Evolutionary conservation across 768 basidiomycete species (phyloP).

Genomic region (Suillus occidentalis): DNA sequence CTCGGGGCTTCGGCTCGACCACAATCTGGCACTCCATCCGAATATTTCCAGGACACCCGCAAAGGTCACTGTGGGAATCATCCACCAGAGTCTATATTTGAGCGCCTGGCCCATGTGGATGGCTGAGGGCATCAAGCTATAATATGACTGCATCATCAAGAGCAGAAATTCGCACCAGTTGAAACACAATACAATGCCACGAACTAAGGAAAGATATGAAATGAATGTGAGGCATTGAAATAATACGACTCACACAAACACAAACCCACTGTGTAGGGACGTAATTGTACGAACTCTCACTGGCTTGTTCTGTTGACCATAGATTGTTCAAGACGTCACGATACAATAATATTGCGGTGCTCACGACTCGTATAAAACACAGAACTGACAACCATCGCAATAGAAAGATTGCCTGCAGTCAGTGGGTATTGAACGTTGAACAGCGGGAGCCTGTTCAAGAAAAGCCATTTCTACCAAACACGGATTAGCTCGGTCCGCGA

Average conservation of each 20-base stretch:
- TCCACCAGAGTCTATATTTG: conserved; percentile 49
- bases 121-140: conserved; percentile 29
- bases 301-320: neutral
- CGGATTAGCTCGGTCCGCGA: neutral
- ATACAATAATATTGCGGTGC: neutral
- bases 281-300: conserved; percentile 35
- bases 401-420: neutral
- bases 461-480: neutral
- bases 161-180: conserved; percentile 30
- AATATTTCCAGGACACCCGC: conserved; percentile 50
- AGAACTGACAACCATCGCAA: neutral
- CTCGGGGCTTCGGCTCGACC: conserved; percentile 38
- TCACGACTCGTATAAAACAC: neutral
- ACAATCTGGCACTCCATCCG: conserved; percentile 57
- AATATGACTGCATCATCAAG: neutral
- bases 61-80: conserved; percentile 47
- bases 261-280: conserved; percentile 40
- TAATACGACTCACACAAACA: conserved; percentile 17
- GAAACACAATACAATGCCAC: conserved; percentile 42
- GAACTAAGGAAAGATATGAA: conserved; percentile 19
- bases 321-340: neutral
- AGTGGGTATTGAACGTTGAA: neutral
- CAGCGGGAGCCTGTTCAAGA: neutral
- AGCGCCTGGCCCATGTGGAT: conserved; percentile 48
- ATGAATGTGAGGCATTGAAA: neutral